A percentile compares a stretch with the other conserved stretches of the same genome.
Evolutionary conservation across 768 basidiomycete species (phyloP).

Genomic region (Podaxis sp.): DNA sequence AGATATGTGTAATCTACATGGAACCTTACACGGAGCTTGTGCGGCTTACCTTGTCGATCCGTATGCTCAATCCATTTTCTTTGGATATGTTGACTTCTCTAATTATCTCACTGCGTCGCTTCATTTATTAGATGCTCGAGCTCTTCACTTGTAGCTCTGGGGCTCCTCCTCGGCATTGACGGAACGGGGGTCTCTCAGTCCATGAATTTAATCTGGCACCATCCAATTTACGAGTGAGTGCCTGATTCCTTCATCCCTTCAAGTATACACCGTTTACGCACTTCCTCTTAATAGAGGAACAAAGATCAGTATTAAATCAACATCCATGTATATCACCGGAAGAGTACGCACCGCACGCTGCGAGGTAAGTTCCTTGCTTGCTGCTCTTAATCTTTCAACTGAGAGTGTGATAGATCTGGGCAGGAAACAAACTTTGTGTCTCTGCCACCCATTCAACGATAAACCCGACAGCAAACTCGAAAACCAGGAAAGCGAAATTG

Average conservation of each 20-base stretch:
- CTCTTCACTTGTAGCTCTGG: constrained; percentile 42
- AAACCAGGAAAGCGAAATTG: neutral
- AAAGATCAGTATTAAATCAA: constrained; percentile 41
- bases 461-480: constrained; percentile 18
- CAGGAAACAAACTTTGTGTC: constrained; percentile 39
- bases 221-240: constrained; percentile 25
- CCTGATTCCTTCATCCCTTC: neutral
- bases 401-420: constrained; percentile 37
- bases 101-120: neutral
- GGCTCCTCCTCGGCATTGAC: constrained; percentile 36
- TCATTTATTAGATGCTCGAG: constrained; percentile 38
- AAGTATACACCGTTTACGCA: neutral
- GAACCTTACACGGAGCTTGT: constrained; percentile 57
- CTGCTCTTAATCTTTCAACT: neutral
- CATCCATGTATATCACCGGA: constrained; percentile 41
- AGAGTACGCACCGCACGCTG: constrained; percentile 41
- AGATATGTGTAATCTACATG: constrained; percentile 58
- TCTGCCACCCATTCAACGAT: constrained; percentile 45
- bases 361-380: constrained; percentile 34
- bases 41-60: constrained; percentile 55
- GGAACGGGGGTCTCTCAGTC: constrained; percentile 50
- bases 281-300: constrained; percentile 33
- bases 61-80: constrained; percentile 30
- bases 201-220: constrained; percentile 52
- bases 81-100: neutral